phyloP scores from a whole-genome alignment of 768 basidiomycete species.

The Mycena galopus region DNA sequence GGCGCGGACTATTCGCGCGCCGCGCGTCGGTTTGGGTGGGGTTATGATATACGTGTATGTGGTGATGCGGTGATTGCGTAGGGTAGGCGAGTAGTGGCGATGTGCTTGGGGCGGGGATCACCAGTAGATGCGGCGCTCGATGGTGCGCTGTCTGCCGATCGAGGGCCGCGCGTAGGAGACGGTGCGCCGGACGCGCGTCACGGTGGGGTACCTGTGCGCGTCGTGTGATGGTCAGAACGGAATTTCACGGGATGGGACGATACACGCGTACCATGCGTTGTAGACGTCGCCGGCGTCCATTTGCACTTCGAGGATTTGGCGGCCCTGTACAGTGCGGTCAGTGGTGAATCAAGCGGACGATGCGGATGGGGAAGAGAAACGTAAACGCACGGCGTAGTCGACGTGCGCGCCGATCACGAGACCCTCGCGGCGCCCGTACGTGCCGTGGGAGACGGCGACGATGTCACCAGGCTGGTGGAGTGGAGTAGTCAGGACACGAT shows the following conservation, averaged over 20 bases:
- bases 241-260: slow-evolving; percentile 14
- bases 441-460: slow-evolving; percentile 78
- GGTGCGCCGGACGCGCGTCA: slow-evolving; percentile 83
- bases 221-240: neutral
- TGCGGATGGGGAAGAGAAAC: neutral
- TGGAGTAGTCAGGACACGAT: neutral
- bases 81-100: too few relatives aligned
- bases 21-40: neutral
- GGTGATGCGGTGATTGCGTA: neutral
- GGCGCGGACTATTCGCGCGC: slow-evolving; percentile 5
- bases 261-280: slow-evolving; percentile 67
- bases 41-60: slow-evolving; percentile 14
- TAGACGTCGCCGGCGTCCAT: slow-evolving; percentile 78
- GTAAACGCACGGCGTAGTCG: slow-evolving; percentile 73
- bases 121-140: slow-evolving; percentile 86
- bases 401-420: slow-evolving; percentile 82
- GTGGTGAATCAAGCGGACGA: slow-evolving; percentile 9
- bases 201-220: slow-evolving; percentile 75
- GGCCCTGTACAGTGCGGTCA: slow-evolving; percentile 64
- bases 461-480: slow-evolving; percentile 79
- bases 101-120: slow-evolving; percentile 55
- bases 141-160: slow-evolving; percentile 60
- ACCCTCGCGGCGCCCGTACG: slow-evolving; percentile 78
- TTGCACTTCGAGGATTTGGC: slow-evolving; percentile 86
- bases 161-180: slow-evolving; percentile 69